Evolutionary conservation across 495 filamentous ascomycete species (phyloP), one percentile per base, ranked within the genome.

Genomic region (Aspergillus steynii): DNA sequence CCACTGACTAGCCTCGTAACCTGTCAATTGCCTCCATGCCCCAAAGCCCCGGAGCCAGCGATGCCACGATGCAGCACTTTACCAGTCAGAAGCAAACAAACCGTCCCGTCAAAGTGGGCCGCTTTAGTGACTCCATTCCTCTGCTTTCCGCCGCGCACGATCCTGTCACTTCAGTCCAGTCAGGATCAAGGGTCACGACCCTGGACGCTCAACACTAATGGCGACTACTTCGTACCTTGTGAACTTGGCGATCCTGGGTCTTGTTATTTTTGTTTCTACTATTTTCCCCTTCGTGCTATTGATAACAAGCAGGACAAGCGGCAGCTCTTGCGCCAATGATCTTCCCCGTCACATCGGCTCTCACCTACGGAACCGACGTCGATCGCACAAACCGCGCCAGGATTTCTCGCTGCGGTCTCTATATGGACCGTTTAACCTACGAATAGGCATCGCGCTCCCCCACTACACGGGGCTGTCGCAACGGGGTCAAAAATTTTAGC

Each of bases 301-400:
- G 59, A 60, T 54, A 64, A 60, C 52, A 55, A 48, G 50, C 53
- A 54, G 47, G 46, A 51, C 31, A 61, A 50, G 59, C 53, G 42
- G 53, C 54, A 45, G 54, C 60, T 61, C 56, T 56, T 64, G 57
- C 49, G 53, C 72, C 74, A 78, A 78, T 77, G 53, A 69, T 61
- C 58, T 61, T 47, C 26, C 53, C 31, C 48, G 54, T 61, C 59
- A 66, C 65, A 65, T 60, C 56, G 65, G 57, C 58, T 45, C 60
- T 65, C 61, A 58, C 63, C 59, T 63, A 59, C 67, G 67, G 68
- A 46, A 46, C 65, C 52, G 63, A 68, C 60, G 71, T 77, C 61
- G 64, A 73, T 69, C 65, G 67, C 61, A 65, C 64, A 67, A 63
- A 63, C 58, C 62, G 58, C 57, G 62, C 64, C 65, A 71, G 67